Conservation (phyloP, 768 basidiomycete species). For the Tricholomella constricta region DNA sequence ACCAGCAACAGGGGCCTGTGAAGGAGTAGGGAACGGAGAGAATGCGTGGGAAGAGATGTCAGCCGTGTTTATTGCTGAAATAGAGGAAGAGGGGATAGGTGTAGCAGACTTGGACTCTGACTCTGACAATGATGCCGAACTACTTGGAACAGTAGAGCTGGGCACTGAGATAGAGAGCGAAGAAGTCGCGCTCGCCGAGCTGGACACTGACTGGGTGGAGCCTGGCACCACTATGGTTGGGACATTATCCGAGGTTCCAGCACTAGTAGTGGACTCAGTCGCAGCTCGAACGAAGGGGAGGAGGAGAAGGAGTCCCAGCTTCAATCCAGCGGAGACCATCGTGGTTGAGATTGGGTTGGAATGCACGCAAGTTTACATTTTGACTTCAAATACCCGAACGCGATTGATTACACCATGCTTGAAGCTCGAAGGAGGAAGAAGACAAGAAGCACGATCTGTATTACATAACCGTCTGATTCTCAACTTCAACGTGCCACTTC, state of each 20-base stretch:
- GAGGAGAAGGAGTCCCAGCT: conserved; percentile 15
- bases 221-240: conserved; percentile 5
- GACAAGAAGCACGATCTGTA: not conserved
- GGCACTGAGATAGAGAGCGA: conserved; percentile 3
- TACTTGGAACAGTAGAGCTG: not conserved
- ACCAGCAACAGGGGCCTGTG: conserved; percentile 51
- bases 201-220: conserved; percentile 1
- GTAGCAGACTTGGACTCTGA: conserved; percentile 1
- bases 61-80: conserved; percentile 7
- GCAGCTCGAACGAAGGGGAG: conserved; percentile 12
- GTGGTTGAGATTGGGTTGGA: not conserved
- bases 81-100: no score
- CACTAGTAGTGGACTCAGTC: not conserved
- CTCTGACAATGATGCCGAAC: not conserved
- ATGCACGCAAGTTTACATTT: not conserved
- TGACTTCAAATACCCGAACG: not conserved
- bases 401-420: not conserved
- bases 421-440: conserved; percentile 2
- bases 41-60: conserved; percentile 29
- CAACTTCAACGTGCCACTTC: not conserved
- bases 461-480: not conserved
- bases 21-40: conserved; percentile 63
- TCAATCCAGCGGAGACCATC: conserved; percentile 14
- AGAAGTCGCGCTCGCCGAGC: conserved; percentile 2
- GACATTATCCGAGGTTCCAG: not conserved